A percentile compares a stretch with the other conserved stretches of the same genome.
Evolutionary conservation across 192 early-diverging fungal genomes (phyloP).

Genomic region (Coemansia sp.): DNA sequence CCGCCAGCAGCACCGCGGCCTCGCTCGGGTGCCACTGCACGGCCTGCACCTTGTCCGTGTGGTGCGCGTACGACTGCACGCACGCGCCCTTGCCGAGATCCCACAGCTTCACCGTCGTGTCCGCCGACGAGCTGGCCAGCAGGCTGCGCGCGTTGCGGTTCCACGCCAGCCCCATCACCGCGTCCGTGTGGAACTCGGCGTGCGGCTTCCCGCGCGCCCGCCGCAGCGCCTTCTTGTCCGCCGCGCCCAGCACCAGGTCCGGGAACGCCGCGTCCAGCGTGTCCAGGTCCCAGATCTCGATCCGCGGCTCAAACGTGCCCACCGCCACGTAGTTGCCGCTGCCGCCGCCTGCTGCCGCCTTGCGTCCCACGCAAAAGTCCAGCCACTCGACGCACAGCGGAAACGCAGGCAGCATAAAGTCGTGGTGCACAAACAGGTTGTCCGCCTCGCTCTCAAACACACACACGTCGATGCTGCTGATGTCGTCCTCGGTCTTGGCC

Average conservation of each 20-base stretch:
- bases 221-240: conserved; percentile 31
- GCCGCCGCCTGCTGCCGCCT: conserved; percentile 48
- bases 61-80: conserved; percentile 80
- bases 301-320: conserved; percentile 95
- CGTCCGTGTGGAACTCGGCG: conserved; percentile 87
- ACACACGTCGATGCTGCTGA: conserved; percentile 94
- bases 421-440: conserved; percentile 97
- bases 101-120: conserved; percentile 98
- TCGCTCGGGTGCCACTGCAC: conserved; percentile 91
- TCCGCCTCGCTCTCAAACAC: conserved; percentile 77
- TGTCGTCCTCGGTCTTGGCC: conserved; percentile 95
- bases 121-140: conserved; percentile 91
- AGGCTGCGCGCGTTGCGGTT: conserved; percentile 71
- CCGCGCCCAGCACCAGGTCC: conserved; percentile 76
- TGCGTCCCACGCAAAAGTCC: conserved; percentile 80
- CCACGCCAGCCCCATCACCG: conserved; percentile 94
- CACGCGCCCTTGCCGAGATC: conserved; percentile 74
- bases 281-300: conserved; percentile 99
- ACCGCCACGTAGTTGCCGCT: conserved; percentile 90
- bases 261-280: conserved; percentile 89
- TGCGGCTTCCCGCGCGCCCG: conserved; percentile 53
- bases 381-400: conserved; percentile 96
- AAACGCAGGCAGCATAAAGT: conserved; percentile 95
- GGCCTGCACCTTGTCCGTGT: conserved; percentile 87
- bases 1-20: conserved; percentile 82